Conservation (phyloP, 208 protist genomes). For the Trypanosoma brucei region DNA sequence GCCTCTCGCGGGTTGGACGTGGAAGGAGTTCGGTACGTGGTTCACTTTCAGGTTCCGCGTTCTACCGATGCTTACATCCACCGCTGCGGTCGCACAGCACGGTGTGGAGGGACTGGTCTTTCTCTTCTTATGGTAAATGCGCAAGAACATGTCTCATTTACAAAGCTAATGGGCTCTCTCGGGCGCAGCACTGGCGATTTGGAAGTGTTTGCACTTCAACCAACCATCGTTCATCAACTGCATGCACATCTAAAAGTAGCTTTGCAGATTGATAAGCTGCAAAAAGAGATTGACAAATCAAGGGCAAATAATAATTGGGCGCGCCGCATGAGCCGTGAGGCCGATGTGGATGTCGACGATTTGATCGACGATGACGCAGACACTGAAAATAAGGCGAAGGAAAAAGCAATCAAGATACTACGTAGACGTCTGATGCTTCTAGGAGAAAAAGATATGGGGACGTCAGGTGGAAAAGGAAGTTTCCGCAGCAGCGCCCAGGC, state of each 20-base stretch:
- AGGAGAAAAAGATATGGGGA: slow-evolving; percentile 62
- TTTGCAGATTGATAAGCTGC: slow-evolving; percentile 84
- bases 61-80: slow-evolving; percentile 96
- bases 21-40: slow-evolving; percentile 92
- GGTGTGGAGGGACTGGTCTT: slow-evolving; percentile 80
- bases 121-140: slow-evolving; percentile 83
- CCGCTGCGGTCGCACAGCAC: slow-evolving; percentile 94
- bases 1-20: slow-evolving; percentile 94
- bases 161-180: slow-evolving; percentile 77
- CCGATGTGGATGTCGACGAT: slow-evolving; percentile 78
- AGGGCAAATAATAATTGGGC: slow-evolving; percentile 65
- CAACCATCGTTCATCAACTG: slow-evolving; percentile 76
- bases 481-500: slow-evolving; percentile 76
- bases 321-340: slow-evolving; percentile 64
- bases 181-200: slow-evolving; percentile 55
- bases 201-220: slow-evolving; percentile 77
- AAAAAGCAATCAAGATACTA: slow-evolving; percentile 73
- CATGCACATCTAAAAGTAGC: slow-evolving; percentile 69
- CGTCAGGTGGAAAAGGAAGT: slow-evolving; percentile 71
- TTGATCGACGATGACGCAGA: slow-evolving; percentile 77
- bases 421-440: slow-evolving; percentile 56
- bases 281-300: slow-evolving; percentile 80
- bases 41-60: slow-evolving; percentile 97
- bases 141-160: slow-evolving; percentile 82
- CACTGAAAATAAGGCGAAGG: slow-evolving; percentile 61